Evolutionary conservation across 352 stramenopile species (phyloP).

Genomic region (Thraustotheca clavata): DNA sequence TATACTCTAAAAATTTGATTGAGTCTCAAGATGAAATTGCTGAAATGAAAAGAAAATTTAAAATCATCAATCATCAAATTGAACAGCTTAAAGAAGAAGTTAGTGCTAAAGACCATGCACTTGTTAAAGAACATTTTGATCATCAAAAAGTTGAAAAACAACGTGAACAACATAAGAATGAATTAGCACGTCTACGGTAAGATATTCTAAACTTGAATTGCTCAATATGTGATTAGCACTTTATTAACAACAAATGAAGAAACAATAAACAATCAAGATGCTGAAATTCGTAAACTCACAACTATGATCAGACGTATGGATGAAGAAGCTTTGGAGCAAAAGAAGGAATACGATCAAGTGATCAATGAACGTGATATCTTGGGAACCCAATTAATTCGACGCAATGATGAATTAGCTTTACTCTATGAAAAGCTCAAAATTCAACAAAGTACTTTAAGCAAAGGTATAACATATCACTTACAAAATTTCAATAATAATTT

Average conservation of each 20-base stretch:
- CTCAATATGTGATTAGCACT: slow-evolving; percentile 21
- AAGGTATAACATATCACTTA: slow-evolving; percentile 24
- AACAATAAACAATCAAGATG: slow-evolving; percentile 92
- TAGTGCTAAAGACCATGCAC: slow-evolving; percentile 88
- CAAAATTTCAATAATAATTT: background rate
- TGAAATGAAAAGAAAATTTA: slow-evolving; percentile 96
- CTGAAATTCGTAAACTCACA: slow-evolving; percentile 89
- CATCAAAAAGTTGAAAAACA: slow-evolving; percentile 93
- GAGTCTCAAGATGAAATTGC: slow-evolving; percentile 94
- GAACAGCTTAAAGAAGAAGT: slow-evolving; percentile 96
- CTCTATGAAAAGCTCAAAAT: slow-evolving; percentile 98
- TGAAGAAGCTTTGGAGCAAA: slow-evolving; percentile 88
- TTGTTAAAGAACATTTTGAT: slow-evolving; percentile 96
- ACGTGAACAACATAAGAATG: slow-evolving; percentile 90
- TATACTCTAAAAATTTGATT: slow-evolving; percentile 95
- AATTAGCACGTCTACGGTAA: slow-evolving; percentile 83
- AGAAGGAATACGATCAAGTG: slow-evolving; percentile 95
- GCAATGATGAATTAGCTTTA: slow-evolving; percentile 95
- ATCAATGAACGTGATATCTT: slow-evolving; percentile 96
- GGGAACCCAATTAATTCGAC: slow-evolving; percentile 92
- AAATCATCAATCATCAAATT: slow-evolving; percentile 94
- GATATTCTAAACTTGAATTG: background rate
- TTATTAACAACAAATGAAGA: slow-evolving; percentile 86
- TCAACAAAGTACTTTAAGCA: slow-evolving; percentile 89
- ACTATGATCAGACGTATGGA: slow-evolving; percentile 91